Evolutionary conservation across 768 basidiomycete species (phyloP), one percentile per base, ranked within the genome.

Genomic region (Boletus eberwhitei): DNA sequence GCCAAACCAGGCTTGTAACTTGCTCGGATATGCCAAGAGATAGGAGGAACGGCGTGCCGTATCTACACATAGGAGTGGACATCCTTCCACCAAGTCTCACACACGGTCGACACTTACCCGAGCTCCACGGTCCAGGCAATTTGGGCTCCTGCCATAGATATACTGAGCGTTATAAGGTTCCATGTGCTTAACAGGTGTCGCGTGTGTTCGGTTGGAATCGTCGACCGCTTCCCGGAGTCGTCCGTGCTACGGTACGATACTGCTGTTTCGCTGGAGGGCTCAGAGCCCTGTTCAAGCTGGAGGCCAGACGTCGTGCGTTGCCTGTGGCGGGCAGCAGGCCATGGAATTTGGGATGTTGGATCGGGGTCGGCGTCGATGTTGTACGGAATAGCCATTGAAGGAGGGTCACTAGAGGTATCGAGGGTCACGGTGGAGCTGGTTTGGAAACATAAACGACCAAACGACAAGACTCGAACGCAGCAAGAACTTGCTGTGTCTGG

Each of bases 41-140:
- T 14, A 96, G 79, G 37, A 98, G 77, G 70, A 97, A 97, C 1
- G 96, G 96, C 5, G 96, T 98, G 36, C 96, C 96, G 64, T 96
- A 97, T 69, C 96, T 97, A 61, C 48, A 48, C 52, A 53, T 59
- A 40, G 22, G 17, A 40, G 32, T 14, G 42, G 3, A 36, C 39
- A 37, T 29, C 40, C 43, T 54, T 41, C 21, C 16, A 40, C 22
- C 55, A 48, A 11, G 19, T 40, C 44, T 22, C 24, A 22, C 17
- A 50, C 50, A 53, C 42, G 50, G 21, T 43, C 9, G 34, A 50
- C 29, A 73, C 87, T 59, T 64, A 94, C 93, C 92, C 93, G 24
- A 95, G 82, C 67, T 96, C 93, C 4, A 97, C 88, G 1, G 93
- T 96, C 95, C 95, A 98, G 2, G 92, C 88, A 24, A 98, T 86